Conservation (phyloP, 257 asterid species). For the Przewalskia tangutica region DNA sequence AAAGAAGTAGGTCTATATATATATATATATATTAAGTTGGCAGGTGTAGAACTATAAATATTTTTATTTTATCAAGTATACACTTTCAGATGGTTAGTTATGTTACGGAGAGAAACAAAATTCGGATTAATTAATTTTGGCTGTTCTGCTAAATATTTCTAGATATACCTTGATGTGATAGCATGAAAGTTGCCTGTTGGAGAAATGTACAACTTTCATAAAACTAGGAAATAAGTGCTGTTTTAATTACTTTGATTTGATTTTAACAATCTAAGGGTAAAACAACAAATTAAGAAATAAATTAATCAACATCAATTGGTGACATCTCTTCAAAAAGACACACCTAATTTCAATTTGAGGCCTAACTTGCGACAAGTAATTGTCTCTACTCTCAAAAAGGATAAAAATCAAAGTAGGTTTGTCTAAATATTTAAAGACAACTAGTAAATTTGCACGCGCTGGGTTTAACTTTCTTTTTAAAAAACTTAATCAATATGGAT, state of each 20-base stretch:
- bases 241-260: background rate
- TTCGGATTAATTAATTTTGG: background rate
- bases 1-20: background rate
- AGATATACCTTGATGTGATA: background rate
- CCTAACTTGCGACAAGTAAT: no score
- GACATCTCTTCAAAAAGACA: background rate
- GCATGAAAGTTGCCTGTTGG: background rate
- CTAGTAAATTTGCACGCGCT: no score
- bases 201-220: background rate
- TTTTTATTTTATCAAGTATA: background rate
- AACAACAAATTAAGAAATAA: no score
- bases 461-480: no score
- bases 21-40: background rate
- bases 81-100: background rate
- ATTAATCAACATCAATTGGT: background rate
- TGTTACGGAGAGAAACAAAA: background rate
- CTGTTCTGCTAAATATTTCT: background rate
- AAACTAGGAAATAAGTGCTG: background rate
- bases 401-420: no score
- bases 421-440: no score
- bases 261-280: no score
- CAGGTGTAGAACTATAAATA: background rate
- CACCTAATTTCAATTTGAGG: no score
- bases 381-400: no score
- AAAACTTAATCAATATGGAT: no score